Evolutionary conservation across 108 stramenopile genomes (phyloP).

Genomic region (Stephanodiscus minutulus): DNA sequence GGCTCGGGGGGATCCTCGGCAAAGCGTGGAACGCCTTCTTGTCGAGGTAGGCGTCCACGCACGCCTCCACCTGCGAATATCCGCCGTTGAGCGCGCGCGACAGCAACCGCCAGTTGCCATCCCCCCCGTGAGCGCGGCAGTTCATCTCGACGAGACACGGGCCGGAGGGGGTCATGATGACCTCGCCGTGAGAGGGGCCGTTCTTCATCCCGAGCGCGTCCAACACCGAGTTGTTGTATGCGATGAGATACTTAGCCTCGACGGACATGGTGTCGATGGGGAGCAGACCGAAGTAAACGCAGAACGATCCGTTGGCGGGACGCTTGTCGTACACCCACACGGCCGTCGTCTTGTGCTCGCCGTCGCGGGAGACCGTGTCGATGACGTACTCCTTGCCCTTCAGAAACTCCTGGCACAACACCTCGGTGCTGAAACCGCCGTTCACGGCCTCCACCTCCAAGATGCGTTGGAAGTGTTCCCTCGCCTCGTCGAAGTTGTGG

Average conservation of each 20-base stretch:
- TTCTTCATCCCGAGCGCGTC: constrained; percentile 78
- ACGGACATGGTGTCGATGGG: constrained; percentile 72
- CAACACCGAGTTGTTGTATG: constrained; percentile 76
- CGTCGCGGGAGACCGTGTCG: constrained; percentile 83
- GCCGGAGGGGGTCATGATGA: constrained; percentile 77
- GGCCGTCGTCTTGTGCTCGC: constrained; percentile 85
- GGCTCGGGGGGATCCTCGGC: constrained; percentile 75
- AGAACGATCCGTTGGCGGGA: constrained; percentile 77
- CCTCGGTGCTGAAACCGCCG: constrained; percentile 78
- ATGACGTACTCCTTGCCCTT: constrained; percentile 91
- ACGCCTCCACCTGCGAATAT: constrained; percentile 87
- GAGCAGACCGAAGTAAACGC: constrained; percentile 82
- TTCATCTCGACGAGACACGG: constrained; percentile 96
- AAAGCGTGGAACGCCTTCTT: constrained; percentile 58
- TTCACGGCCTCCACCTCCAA: constrained; percentile 86
- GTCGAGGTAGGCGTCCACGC: constrained; percentile 81
- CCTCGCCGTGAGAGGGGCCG: constrained; percentile 69
- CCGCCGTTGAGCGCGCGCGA: constrained; percentile 70
- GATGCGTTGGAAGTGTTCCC: constrained; percentile 86
- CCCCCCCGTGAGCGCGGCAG: constrained; percentile 93
- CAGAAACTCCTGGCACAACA: constrained; percentile 92
- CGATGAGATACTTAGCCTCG: constrained; percentile 81
- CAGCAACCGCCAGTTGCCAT: constrained; percentile 89
- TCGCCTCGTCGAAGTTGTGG: constrained; percentile 85
- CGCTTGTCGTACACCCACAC: constrained; percentile 94